Percentiles rank a stretch among this genome's conserved stretches.
Evolutionary conservation across 2,329 filamentous ascomycete species (phyloP).

Genomic region (Trichoderma aggressivum): DNA sequence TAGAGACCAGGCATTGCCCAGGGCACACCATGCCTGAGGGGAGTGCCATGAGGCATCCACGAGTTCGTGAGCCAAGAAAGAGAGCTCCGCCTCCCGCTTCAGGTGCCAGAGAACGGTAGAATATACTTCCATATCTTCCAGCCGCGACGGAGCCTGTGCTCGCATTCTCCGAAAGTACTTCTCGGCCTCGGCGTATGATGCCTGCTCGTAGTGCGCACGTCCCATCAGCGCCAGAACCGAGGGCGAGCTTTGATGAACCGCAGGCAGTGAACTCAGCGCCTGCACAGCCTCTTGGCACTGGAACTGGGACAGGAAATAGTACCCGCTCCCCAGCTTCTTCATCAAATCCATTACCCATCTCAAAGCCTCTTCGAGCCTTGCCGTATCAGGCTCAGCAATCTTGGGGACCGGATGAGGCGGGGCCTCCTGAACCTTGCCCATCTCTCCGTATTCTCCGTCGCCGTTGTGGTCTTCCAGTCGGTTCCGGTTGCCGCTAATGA

Average conservation of each 20-base stretch:
- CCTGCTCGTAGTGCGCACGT: conserved; percentile 86
- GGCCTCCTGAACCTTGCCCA: conserved; percentile 43
- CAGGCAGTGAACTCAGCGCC: conserved; percentile 66
- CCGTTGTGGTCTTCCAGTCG: conserved; percentile 62
- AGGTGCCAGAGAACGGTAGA: conserved; percentile 99
- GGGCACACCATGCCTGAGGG: conserved; percentile 91
- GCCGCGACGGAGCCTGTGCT: conserved; percentile 72
- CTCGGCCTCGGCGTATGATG: conserved; percentile 80
- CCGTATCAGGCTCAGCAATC: conserved; percentile 49
- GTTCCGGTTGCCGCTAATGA: conserved; percentile 88
- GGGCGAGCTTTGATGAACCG: conserved; percentile 79
- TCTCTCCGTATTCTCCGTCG: conserved; percentile 68
- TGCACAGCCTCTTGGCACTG: conserved; percentile 74
- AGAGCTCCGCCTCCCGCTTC: conserved; percentile 86
- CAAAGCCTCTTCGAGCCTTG: conserved; percentile 71
- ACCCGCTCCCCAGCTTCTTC: conserved; percentile 76
- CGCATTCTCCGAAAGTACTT: conserved; percentile 79
- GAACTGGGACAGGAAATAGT: conserved; percentile 74
- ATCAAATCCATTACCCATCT: conserved; percentile 76
- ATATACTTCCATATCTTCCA: conserved; percentile 97
- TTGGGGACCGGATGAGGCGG: conserved; percentile 37
- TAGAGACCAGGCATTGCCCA: conserved; percentile 93
- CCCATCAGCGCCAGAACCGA: conserved; percentile 92
- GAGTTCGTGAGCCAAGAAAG: conserved; percentile 86
- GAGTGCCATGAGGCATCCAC: conserved; percentile 84